Evolutionary conservation across 805 yeast species (phyloP).

Genomic region (Zygosaccharomyces siamensis): DNA sequence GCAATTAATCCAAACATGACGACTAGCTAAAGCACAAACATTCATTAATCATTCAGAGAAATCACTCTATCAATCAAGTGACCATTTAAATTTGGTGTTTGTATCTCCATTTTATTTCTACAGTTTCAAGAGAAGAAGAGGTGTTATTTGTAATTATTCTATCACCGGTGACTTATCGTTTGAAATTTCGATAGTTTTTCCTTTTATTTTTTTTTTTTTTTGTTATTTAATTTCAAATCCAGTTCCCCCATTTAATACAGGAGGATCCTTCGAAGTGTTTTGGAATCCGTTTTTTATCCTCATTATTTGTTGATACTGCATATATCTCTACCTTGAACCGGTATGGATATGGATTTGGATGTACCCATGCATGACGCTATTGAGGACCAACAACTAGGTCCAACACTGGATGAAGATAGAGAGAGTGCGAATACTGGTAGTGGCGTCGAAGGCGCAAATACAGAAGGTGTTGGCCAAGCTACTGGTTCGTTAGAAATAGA

Average conservation of each 20-base stretch:
- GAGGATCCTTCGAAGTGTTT: not conserved
- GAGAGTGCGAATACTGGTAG: not conserved
- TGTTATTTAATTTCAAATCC: not conserved
- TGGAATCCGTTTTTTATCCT: not conserved
- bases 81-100: too few relatives aligned
- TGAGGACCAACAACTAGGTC: constrained; percentile 36
- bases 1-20: not conserved
- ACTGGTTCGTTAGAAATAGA: constrained; percentile 24
- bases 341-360: constrained; percentile 74
- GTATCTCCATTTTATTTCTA: too few relatives aligned
- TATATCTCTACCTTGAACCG: not conserved
- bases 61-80: not conserved
- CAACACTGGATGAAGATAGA: constrained; percentile 32
- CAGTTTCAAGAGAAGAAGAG: not conserved
- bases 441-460: constrained; percentile 6
- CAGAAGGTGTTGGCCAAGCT: constrained; percentile 10
- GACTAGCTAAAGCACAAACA: not conserved
- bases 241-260: not conserved
- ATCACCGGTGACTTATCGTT: not conserved
- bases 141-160: not conserved
- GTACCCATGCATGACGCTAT: constrained; percentile 81
- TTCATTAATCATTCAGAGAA: not conserved
- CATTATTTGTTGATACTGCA: not conserved
- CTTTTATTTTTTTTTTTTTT: not conserved
- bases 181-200: not conserved